Evolutionary conservation across 1,139 yeast genomes (phyloP), one percentile per base, ranked within the genome.

Genomic region (Eremothecium gossypii): DNA sequence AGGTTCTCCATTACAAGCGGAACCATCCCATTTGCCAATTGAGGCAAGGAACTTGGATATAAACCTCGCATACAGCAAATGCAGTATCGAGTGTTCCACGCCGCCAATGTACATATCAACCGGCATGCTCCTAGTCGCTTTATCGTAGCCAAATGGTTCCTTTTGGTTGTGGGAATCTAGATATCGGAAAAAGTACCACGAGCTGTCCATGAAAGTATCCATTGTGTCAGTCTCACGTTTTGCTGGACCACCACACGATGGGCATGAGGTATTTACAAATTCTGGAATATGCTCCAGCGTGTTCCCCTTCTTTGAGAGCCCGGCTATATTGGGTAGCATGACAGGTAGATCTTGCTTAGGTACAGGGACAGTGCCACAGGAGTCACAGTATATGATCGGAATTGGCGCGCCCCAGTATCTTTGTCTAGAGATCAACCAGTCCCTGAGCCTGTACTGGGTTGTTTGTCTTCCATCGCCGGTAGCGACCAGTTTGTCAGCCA

Each of bases 381-480:
- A 52, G 7, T 72, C 72, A 65, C 98, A 91, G 54, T 91, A 94
- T 20, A 91, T 69, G 30, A 91, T 85, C 2, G 98, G 98, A 44
- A 91, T 91, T 2, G 98, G 98, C 0, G 97, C 94, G 27, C 98
- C 98, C 98, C 98, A 91, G 60, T 83, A 91, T 46, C 98, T 68
- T 64, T 91, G 98, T 54, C 98, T 76, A 57, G 94, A 81, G 35
- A 91, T 83, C 30, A 91, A 71, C 98, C 98, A 91, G 58, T 91
- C 98, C 51, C 96, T 71, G 29, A 91, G 67, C 52, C 79, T 74
- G 55, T 71, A 81, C 47, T 80, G 82, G 0, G 72, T 71, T 2
- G 74, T 68, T 6, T 55, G 49, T 1, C 63, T 51, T 0, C 91
- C 96, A 2, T 63, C 44, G 0, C 64, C 59, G 0, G 49, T 43